Base-by-base conservation (phyloP, 169 alveolate species). In the Babesia caballi region DNA sequence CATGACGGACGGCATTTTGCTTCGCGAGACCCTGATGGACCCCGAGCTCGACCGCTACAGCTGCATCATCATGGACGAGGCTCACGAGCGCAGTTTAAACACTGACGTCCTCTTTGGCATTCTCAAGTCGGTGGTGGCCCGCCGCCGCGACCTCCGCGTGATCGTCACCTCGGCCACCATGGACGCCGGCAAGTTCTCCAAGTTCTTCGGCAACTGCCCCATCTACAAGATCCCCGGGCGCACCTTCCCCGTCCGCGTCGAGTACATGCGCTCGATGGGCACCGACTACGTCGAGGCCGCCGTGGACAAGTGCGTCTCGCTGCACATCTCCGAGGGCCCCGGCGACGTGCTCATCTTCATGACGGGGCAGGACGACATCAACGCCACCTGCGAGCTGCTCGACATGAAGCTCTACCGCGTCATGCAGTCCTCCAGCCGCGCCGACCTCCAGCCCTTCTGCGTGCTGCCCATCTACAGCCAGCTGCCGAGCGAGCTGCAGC, bases 361-460 rank as follows among this genome's bases (percentile, higher is more conserved):
- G 99, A 97, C 99, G 0, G 99, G 99, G 0, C 99, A 98, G 83
- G 99, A 98, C 82, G 99, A 98, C 84, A 97, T 98, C 50, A 99
- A 94, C 93, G 98, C 99, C 0, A 96, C 99, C 1, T 98, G 99
- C 73, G 86, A 91, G 46, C 92, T 97, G 17, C 88, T 97, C 15
- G 96, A 96, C 46, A 98, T 96, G 60, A 88, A 98, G 21, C 84
- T 88, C 25, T 88, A 84, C 75, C 84, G 77, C 67, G 86, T 88
- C 15, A 69, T 82, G 52, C 78, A 82, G 53, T 67, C 85, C 19
- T 66, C 83, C 38, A 69, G 57, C 28, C 46, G 73, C 42, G 67
- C 44, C 33, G 82, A 85, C 32, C 66, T 94, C 91, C 38, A 84
- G 33, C 96, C 96, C 38, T 84, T 95, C 63, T 89, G 90, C 40